These are phyloP conservation scores for Nissolia schottii DNA, from an alignment of 306 rosid genomes.

Conservation along the genomic window DNA sequence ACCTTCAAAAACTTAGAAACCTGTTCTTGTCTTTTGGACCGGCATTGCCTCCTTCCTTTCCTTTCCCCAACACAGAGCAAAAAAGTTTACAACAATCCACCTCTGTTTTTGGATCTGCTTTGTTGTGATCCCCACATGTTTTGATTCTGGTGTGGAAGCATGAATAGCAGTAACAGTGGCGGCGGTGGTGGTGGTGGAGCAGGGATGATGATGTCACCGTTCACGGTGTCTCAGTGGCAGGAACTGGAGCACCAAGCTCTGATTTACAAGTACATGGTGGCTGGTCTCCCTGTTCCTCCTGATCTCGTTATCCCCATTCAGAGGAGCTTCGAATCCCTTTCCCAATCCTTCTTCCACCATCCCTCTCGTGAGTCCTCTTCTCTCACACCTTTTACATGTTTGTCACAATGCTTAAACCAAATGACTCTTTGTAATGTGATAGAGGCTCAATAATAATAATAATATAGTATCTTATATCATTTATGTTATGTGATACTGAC, in stretches of 20 bases:
- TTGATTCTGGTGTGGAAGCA: neutral
- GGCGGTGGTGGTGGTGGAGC: neutral
- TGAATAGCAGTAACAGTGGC: neutral
- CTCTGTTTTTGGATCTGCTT: neutral
- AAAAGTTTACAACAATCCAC: neutral
- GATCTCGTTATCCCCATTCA: conserved; percentile 62
- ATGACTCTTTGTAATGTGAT: neutral
- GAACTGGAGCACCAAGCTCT: conserved; percentile 63
- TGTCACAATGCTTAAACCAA: neutral
- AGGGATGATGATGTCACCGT: conserved; percentile 34
- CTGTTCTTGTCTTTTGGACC: neutral
- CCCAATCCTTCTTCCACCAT: conserved; percentile 50
- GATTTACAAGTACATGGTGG: conserved; percentile 59
- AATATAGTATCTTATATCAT: neutral
- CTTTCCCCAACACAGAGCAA: neutral
- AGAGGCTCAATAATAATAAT: neutral
- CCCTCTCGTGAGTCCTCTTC: conserved; percentile 41
- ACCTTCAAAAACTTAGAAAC: neutral
- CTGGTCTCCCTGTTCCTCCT: conserved; percentile 63
- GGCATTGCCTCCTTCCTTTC: neutral
- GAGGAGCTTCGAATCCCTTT: conserved; percentile 52
- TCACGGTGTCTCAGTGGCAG: conserved; percentile 64
- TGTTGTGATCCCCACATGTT: neutral
- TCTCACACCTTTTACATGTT: neutral
- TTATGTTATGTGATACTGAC: neutral